Percentiles rank a stretch among this genome's conserved stretches.
Conservation (phyloP, 768 basidiomycete genomes). For the Leccinum variicolor region DNA sequence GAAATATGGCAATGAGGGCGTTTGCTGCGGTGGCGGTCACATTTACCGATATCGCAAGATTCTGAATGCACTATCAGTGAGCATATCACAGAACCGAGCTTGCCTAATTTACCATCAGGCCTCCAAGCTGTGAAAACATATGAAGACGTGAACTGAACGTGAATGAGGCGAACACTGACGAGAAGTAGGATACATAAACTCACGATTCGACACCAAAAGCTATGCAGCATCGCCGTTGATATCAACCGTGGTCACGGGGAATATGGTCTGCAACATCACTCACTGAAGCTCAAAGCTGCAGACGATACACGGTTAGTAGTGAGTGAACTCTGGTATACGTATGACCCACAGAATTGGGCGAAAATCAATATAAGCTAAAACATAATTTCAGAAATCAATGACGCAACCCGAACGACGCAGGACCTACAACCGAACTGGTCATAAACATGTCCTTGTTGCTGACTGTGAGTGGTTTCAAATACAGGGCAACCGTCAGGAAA, state of each 20-base stretch:
- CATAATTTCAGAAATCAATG: neutral
- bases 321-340: neutral
- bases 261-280: slow-evolving; percentile 5
- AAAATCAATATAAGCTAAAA: slow-evolving; percentile 29
- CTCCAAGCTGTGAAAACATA: slow-evolving; percentile 41
- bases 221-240: slow-evolving; percentile 7
- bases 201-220: slow-evolving; percentile 37
- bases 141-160: slow-evolving; percentile 34
- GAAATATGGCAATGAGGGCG: slow-evolving; percentile 45
- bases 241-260: slow-evolving; percentile 1
- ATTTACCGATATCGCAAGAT: slow-evolving; percentile 50
- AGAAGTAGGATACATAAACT: slow-evolving; percentile 8
- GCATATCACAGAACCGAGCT: neutral
- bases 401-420: neutral
- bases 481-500: neutral
- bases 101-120: slow-evolving; percentile 38
- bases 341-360: slow-evolving; percentile 36
- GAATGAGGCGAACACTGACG: slow-evolving; percentile 1
- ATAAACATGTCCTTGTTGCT: slow-evolving; percentile 44
- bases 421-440: slow-evolving; percentile 29
- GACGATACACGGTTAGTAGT: slow-evolving; percentile 3
- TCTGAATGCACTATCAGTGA: slow-evolving; percentile 5
- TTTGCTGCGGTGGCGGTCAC: slow-evolving; percentile 47
- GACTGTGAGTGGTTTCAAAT: slow-evolving; percentile 32
- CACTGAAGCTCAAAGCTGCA: slow-evolving; percentile 33